A percentile compares a stretch with the other conserved stretches of the same genome.
phyloP scores from a whole-genome alignment of 2,329 filamentous ascomycete genomes.

The Fusarium praegraminearum region DNA sequence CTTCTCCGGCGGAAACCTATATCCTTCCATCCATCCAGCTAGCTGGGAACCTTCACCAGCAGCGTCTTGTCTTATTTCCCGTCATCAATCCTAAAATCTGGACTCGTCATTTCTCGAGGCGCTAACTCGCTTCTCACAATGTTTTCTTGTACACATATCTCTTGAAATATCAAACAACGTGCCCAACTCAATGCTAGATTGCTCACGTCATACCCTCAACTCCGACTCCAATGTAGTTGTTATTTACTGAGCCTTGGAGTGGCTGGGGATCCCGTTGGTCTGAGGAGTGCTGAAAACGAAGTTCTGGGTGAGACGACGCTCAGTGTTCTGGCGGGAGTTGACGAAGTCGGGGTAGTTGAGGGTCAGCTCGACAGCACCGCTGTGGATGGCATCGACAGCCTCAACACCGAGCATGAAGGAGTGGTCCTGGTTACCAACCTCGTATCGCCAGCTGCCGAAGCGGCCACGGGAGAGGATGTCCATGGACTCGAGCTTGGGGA shows the following conservation, averaged over 20 bases:
- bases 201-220: slow-evolving; percentile 18
- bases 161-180: slow-evolving; percentile 42
- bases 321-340: slow-evolving; percentile 77
- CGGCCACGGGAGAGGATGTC: slow-evolving; percentile 96
- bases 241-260: slow-evolving; percentile 51
- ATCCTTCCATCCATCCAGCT: slow-evolving; percentile 41
- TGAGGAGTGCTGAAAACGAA: slow-evolving; percentile 56
- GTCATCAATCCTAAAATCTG: slow-evolving; percentile 46
- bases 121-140: slow-evolving; percentile 39
- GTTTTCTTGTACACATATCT: slow-evolving; percentile 43
- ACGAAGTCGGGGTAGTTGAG: slow-evolving; percentile 98
- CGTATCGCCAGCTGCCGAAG: slow-evolving; percentile 98
- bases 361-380: slow-evolving; percentile 89
- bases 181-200: slow-evolving; percentile 41
- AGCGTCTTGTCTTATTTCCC: slow-evolving; percentile 36
- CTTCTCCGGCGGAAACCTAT: slow-evolving; percentile 32
- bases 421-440: slow-evolving; percentile 97
- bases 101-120: slow-evolving; percentile 41
- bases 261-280: slow-evolving; percentile 57
- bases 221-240: slow-evolving; percentile 46
- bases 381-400: slow-evolving; percentile 90
- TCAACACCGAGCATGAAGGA: slow-evolving; percentile 98
- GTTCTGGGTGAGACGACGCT: slow-evolving; percentile 59
- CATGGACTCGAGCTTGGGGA: slow-evolving; percentile 90
- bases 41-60: slow-evolving; percentile 39